Conservation (phyloP, 768 basidiomycete genomes). For the Termitomyces sp. region DNA sequence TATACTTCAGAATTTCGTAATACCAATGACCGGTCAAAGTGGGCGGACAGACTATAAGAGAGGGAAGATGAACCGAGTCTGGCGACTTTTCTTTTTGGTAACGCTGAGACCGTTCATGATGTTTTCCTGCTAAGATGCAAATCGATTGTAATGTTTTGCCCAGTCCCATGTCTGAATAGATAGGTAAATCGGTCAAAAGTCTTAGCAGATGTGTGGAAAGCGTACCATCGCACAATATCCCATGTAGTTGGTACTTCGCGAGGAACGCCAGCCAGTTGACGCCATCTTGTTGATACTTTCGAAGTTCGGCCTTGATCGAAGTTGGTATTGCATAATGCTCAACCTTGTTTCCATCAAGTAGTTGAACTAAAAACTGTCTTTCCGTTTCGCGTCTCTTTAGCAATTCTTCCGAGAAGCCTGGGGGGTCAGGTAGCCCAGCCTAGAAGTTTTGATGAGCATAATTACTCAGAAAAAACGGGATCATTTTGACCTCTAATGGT, state of each 20-base stretch:
- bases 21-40: constrained; percentile 99
- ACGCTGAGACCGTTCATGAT: constrained; percentile 77
- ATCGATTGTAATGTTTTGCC: constrained; percentile 98
- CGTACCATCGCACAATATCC: constrained; percentile 95
- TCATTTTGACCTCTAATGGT: constrained; percentile 76
- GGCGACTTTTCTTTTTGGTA: constrained; percentile 63
- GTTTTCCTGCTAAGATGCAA: constrained; percentile 93
- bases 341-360: constrained; percentile 94
- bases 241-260: constrained; percentile 96
- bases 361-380: constrained; percentile 87
- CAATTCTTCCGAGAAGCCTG: constrained; percentile 85
- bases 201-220: background rate
- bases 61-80: constrained; percentile 84
- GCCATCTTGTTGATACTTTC: constrained; percentile 97
- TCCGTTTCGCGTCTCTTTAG: constrained; percentile 84
- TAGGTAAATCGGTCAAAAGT: background rate
- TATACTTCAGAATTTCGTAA: constrained; percentile 94
- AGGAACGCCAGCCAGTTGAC: constrained; percentile 99
- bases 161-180: constrained; percentile 86
- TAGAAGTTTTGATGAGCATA: constrained; percentile 25
- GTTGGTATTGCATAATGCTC: constrained; percentile 87
- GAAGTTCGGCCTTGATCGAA: constrained; percentile 86
- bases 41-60: constrained; percentile 93
- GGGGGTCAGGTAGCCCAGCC: constrained; percentile 97
- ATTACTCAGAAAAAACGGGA: background rate